A percentile compares a stretch with the other conserved stretches of the same genome.
These are phyloP conservation scores for Plectosphaerella plurivora DNA, from an alignment of 2,329 filamentous ascomycete genomes.

Conservation along the genomic window DNA sequence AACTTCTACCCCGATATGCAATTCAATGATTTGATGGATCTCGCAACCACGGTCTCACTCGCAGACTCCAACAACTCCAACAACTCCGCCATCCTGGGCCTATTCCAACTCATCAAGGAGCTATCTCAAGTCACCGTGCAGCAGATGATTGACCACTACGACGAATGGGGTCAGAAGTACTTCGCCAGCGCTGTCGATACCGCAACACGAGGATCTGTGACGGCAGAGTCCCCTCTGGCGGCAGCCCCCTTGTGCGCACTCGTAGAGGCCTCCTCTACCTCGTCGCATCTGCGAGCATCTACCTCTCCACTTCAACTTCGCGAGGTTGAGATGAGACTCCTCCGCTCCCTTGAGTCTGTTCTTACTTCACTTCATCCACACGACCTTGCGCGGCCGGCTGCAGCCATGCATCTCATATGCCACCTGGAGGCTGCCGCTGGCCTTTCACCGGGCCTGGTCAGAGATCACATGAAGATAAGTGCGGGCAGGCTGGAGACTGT, in stretches of 20 bases:
- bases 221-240: slow-evolving; percentile 20
- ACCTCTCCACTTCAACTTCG: not conserved
- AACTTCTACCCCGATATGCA: slow-evolving; percentile 45
- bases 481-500: not conserved
- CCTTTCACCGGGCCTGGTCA: not conserved
- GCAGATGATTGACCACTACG: slow-evolving; percentile 39
- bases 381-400: too few relatives aligned
- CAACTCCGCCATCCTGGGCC: not conserved
- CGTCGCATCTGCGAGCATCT: slow-evolving; percentile 14
- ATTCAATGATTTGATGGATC: slow-evolving; percentile 29
- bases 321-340: not conserved
- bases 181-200: slow-evolving; percentile 23
- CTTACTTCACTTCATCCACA: not conserved
- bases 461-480: not conserved
- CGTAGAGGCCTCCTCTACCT: slow-evolving; percentile 19
- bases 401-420: not conserved
- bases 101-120: slow-evolving; percentile 4
- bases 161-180: slow-evolving; percentile 36
- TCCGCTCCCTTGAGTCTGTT: slow-evolving; percentile 2
- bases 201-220: slow-evolving; percentile 10
- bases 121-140: slow-evolving; percentile 24
- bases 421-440: not conserved
- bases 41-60: slow-evolving; percentile 22
- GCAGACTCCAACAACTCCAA: not conserved
- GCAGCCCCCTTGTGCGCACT: slow-evolving; percentile 31